Conservation (phyloP, 495 filamentous ascomycete species). For the Penicillium fimorum region DNA sequence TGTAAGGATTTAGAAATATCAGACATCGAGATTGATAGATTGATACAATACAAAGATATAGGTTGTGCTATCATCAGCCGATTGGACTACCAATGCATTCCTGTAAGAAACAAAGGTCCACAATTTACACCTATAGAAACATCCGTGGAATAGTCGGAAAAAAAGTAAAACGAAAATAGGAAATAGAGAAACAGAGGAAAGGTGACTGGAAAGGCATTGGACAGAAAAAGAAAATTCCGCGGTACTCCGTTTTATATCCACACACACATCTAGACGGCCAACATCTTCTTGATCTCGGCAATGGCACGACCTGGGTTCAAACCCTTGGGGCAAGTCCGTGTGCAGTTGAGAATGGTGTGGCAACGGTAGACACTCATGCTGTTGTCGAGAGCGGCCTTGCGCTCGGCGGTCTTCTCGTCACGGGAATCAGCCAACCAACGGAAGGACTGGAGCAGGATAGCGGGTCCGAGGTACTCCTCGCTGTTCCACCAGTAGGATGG, state of each 20-base stretch:
- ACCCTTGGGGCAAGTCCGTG: conserved; percentile 94
- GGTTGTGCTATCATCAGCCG: conserved; percentile 11
- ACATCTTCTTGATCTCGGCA: conserved; percentile 96
- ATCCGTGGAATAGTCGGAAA: conserved; percentile 38
- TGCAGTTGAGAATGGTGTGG: conserved; percentile 99
- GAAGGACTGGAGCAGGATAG: conserved; percentile 94
- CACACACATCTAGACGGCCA: conserved; percentile 54
- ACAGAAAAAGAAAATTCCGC: conserved; percentile 33
- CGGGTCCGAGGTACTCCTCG: conserved; percentile 96
- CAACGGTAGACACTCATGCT: conserved; percentile 98
- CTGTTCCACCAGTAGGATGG: conserved; percentile 99
- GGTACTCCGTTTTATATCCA: conserved; percentile 36
- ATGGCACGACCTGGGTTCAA: conserved; percentile 93
- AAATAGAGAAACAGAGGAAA: conserved; percentile 24
- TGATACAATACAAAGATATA: conserved; percentile 7
- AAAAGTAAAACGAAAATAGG: conserved; percentile 21
- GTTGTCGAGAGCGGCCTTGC: conserved; percentile 91
- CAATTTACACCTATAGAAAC: conserved; percentile 52
- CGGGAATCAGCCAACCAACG: conserved; percentile 91
- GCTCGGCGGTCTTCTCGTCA: conserved; percentile 81
- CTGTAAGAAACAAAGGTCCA: conserved; percentile 38
- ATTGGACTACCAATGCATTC: conserved; percentile 30
- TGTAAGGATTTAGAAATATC: not conserved
- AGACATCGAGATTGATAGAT: conserved; percentile 2
- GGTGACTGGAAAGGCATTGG: conserved; percentile 30